These are phyloP conservation scores for Penicillium sp. DNA, from an alignment of 2,329 filamentous ascomycete species.

Conservation along the genomic window DNA sequence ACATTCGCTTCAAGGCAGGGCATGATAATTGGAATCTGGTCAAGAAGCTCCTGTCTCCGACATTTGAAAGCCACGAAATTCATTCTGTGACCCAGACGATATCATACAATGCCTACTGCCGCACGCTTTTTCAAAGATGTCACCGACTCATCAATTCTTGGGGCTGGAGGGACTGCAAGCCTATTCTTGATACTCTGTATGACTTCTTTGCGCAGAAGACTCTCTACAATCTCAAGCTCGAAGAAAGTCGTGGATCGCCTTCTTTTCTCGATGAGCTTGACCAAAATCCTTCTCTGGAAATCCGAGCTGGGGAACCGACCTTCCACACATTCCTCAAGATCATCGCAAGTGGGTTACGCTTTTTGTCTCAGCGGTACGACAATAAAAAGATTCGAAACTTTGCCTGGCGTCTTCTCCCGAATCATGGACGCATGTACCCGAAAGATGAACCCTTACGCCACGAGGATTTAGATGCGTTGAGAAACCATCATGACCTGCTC, in stretches of 20 bases:
- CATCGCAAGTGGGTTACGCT: slow-evolving; percentile 54
- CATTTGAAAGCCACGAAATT: slow-evolving; percentile 53
- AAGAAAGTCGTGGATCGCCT: slow-evolving; percentile 57
- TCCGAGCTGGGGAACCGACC: slow-evolving; percentile 55
- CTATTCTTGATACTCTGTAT: slow-evolving; percentile 57
- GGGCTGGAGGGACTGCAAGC: slow-evolving; percentile 62
- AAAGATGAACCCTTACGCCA: slow-evolving; percentile 60
- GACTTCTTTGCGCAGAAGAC: slow-evolving; percentile 63
- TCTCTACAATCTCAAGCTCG: slow-evolving; percentile 56
- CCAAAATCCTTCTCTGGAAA: slow-evolving; percentile 46
- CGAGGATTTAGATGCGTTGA: slow-evolving; percentile 60
- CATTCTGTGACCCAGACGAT: slow-evolving; percentile 45
- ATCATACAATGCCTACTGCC: slow-evolving; percentile 61
- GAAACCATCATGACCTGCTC: slow-evolving; percentile 66
- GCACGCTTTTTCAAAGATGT: slow-evolving; percentile 57
- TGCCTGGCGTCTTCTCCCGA: slow-evolving; percentile 62
- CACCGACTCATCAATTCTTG: slow-evolving; percentile 58
- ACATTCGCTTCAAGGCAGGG: slow-evolving; percentile 43
- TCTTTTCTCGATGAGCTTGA: slow-evolving; percentile 58
- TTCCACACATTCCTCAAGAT: slow-evolving; percentile 66
- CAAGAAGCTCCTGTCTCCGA: slow-evolving; percentile 50
- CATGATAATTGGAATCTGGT: slow-evolving; percentile 57
- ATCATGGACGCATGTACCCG: slow-evolving; percentile 63
- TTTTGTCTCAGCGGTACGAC: slow-evolving; percentile 51
- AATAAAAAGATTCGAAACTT: slow-evolving; percentile 61